These are phyloP conservation scores for Plenodomus lindquistii DNA, from an alignment of 2,329 filamentous ascomycete species.

Conservation along the genomic window DNA sequence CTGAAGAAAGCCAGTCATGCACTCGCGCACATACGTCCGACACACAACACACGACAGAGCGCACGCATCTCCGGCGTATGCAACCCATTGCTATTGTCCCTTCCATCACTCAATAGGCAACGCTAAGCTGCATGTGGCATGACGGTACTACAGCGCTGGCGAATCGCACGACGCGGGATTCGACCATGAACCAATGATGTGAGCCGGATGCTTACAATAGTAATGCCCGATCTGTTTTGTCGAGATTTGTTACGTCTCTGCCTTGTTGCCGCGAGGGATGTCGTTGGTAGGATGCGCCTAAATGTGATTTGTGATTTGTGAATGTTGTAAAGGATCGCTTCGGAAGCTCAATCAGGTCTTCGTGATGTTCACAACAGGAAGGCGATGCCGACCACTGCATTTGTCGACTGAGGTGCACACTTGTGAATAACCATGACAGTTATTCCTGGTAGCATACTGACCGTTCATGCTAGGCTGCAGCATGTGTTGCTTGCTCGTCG, in stretches of 20 bases:
- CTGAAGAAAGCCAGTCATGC: slow-evolving; percentile 4
- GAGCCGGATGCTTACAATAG: neutral
- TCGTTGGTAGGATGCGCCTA: neutral
- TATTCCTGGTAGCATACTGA: neutral
- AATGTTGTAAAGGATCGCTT: neutral
- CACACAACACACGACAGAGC: neutral
- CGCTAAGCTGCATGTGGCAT: slow-evolving; percentile 1
- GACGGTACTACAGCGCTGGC: neutral
- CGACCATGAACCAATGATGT: neutral
- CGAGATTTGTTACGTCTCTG: neutral
- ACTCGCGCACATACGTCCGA: neutral
- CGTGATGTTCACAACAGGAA: neutral
- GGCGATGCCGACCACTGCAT: neutral
- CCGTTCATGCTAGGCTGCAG: neutral
- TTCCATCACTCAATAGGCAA: slow-evolving; percentile 10
- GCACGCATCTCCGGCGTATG: neutral
- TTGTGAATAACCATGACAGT: neutral
- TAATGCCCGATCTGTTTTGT: neutral
- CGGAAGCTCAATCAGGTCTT: neutral
- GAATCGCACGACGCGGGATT: neutral
- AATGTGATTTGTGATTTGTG: too few relatives aligned
- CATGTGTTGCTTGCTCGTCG: neutral
- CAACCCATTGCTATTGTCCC: slow-evolving; percentile 11
- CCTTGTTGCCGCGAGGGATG: neutral
- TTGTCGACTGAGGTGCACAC: neutral